Evolutionary conservation across 768 basidiomycete species (phyloP), one percentile per base, ranked within the genome.

Genomic region (Lanmaoa rubissima): DNA sequence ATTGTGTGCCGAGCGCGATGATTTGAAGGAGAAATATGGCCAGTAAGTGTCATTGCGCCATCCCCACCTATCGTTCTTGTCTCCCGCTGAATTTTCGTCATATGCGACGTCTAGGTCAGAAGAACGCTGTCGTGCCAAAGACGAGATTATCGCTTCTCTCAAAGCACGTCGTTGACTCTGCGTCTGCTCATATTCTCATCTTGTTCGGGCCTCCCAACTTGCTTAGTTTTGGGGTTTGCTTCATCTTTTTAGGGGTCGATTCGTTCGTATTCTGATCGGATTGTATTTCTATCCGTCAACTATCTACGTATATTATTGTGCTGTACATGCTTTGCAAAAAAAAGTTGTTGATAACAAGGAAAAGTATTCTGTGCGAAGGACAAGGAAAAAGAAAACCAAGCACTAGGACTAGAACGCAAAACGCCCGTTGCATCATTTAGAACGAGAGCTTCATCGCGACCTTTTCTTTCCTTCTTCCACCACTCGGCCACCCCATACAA

Each of bases 1-100:
- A 13, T 10, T 69, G 36, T 31, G n/a, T 24, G 45, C 44, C 5
- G 61, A 67, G 19, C 21, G 36, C 2, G 42, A 55, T 4, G 54
- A 28, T 2, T 16, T 51, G 17, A 41, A 32, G 28, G 54, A 47
- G 14, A 42, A 38, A 35, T 11, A 34, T 24, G 26, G 12, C 34
- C 26, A 35, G 48, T 57, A 13, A 19, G 56, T 24, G 21, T 24
- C 21, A 2, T 24, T 24, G 21, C 21, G 21, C 21, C 21, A 24
- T 24, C 21, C 21, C 3, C 21, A 24, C 21, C 21, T 24, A 24
- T 24, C 21, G 3, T 24, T 24, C 21, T 24, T 2, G 12, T 46
- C n/a, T 32, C 28, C 31, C n/a, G 11, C 51, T 53, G 17, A 53
- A 34, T n/a, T 26, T 8, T 35, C 19, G 34, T 35, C n/a, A n/a